Percentiles rank a stretch among this genome's conserved stretches.
These are phyloP conservation scores for Fusarium sp. DNA, from an alignment of 2,329 filamentous ascomycete species.

Conservation along the genomic window DNA sequence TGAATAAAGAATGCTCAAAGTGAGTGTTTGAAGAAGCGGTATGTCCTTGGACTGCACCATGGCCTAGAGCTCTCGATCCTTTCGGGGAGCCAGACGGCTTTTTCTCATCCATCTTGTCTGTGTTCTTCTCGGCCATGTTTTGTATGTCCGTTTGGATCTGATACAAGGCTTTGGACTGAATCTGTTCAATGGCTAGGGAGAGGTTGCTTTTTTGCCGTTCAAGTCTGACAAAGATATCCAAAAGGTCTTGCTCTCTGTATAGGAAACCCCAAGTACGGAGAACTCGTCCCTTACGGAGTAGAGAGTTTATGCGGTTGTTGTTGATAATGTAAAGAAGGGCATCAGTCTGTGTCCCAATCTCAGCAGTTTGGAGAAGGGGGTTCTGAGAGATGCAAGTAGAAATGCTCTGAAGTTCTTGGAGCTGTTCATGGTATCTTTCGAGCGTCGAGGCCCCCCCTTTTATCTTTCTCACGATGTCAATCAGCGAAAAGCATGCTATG, in stretches of 20 bases:
- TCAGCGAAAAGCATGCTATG: constrained; percentile 23
- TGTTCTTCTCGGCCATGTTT: constrained; percentile 4
- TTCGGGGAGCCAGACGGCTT: too few species aligned
- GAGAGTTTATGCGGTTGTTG: constrained; percentile 17
- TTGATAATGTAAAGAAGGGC: constrained; percentile 31
- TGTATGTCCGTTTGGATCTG: constrained; percentile 19
- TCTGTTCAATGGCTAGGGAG: constrained; percentile 19
- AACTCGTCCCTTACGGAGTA: not conserved
- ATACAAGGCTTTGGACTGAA: constrained; percentile 58
- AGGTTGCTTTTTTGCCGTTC: constrained; percentile 41
- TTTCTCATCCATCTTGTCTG: constrained; percentile 3
- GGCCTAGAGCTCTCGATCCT: too few species aligned
- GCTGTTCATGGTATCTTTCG: constrained; percentile 38
- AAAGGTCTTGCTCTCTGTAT: constrained; percentile 23
- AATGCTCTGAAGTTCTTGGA: constrained; percentile 38
- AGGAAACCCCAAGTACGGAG: constrained; percentile 11
- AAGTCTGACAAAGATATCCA: constrained; percentile 29
- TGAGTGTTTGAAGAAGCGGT: not conserved
- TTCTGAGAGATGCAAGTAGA: constrained; percentile 38
- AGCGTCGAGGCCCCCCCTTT: constrained; percentile 38
- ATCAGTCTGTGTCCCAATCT: constrained; percentile 29
- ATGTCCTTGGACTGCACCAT: not conserved
- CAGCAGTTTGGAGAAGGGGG: constrained; percentile 43
- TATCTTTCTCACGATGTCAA: constrained; percentile 43
- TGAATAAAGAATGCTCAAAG: too few species aligned